Conservation (phyloP, 331 rosid species). For the Rosa hybrid region DNA sequence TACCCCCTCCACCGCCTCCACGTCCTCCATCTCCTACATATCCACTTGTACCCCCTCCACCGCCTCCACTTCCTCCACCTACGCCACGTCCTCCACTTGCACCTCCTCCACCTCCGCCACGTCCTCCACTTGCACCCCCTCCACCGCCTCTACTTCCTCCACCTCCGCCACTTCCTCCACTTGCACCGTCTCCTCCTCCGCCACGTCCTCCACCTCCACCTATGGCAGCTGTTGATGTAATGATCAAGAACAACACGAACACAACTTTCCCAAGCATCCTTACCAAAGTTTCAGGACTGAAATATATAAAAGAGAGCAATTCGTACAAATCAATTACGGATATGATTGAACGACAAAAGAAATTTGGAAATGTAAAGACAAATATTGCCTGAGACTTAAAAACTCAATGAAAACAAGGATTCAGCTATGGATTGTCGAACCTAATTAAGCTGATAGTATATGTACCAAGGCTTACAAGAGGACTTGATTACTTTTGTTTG, state of each 20-base stretch:
- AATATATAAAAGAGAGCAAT: neutral
- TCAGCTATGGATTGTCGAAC: too few species aligned
- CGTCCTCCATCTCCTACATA: too few species aligned
- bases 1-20: too few species aligned
- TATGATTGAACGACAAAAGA: neutral
- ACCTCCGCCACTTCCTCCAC: neutral
- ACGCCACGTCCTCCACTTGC: neutral
- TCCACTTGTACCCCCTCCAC: too few species aligned
- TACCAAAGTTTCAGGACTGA: neutral
- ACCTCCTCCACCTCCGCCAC: neutral
- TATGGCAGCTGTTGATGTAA: neutral
- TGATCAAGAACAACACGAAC: neutral
- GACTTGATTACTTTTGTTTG: too few species aligned
- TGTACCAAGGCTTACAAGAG: too few species aligned
- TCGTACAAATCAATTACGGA: neutral
- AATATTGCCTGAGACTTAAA: neutral
- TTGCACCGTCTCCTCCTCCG: neutral
- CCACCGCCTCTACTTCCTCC: neutral
- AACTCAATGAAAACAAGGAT: too few species aligned
- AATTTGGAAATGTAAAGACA: neutral
- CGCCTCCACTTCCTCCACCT: too few species aligned
- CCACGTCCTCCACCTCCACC: neutral
- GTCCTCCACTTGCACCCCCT: neutral
- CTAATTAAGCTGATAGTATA: too few species aligned
- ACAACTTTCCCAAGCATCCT: neutral